Percentiles rank a stretch among this genome's conserved stretches.
Conservation (phyloP, 805 yeast genomes). For the Hanseniaspora occidentalis region DNA sequence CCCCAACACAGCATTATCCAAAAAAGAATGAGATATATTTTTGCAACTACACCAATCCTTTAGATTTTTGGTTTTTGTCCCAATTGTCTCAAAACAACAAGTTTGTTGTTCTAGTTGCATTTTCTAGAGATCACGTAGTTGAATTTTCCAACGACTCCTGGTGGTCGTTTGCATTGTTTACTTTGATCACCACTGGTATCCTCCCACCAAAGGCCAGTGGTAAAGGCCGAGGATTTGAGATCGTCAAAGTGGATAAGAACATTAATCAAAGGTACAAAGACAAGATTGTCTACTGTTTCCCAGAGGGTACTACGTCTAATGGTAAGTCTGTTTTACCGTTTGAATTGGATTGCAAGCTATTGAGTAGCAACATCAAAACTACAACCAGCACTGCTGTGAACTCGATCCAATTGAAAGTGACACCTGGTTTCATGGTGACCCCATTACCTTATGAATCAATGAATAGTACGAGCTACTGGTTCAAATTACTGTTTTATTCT, state of each 20-base stretch:
- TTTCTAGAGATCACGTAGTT: conserved; percentile 20
- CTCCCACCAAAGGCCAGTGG: background rate
- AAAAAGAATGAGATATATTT: conserved; percentile 29
- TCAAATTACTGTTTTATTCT: conserved; percentile 8
- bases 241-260: background rate
- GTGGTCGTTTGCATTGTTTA: conserved; percentile 4
- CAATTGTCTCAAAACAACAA: conserved; percentile 18
- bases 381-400: conserved; percentile 3
- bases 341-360: conserved; percentile 13
- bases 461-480: conserved; percentile 9
- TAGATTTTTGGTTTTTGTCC: conserved; percentile 31
- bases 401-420: no score
- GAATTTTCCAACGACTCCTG: conserved; percentile 15
- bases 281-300: conserved; percentile 42
- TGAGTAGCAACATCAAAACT: conserved; percentile 7
- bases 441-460: conserved; percentile 16
- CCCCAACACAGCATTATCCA: conserved; percentile 22
- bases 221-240: background rate
- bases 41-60: conserved; percentile 36
- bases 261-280: conserved; percentile 13
- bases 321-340: conserved; percentile 65
- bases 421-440: conserved; percentile 15
- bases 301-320: conserved; percentile 81
- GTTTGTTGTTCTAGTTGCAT: conserved; percentile 26
- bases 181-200: background rate